A percentile compares a stretch with the other conserved stretches of the same genome.
Conservation (phyloP, 768 basidiomycete species). For the Chalciporus pseudorubinellus region DNA sequence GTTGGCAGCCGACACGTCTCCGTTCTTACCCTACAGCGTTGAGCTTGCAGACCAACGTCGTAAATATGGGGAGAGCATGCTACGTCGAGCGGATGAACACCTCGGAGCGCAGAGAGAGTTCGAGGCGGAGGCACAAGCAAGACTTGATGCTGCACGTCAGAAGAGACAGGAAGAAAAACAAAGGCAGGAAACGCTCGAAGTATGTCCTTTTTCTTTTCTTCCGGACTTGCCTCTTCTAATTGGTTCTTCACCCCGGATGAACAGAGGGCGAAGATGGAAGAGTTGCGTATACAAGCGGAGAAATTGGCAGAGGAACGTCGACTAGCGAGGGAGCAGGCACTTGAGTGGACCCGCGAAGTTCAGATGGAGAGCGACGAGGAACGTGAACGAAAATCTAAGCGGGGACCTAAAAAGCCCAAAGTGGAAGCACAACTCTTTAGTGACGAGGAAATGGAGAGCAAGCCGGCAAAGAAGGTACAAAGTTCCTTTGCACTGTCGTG, state of each 20-base stretch:
- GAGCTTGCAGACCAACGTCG: constrained; percentile 89
- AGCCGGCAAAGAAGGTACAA: constrained; percentile 67
- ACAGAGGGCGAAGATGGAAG: constrained; percentile 61
- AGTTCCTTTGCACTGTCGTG: no score
- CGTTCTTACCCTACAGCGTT: constrained; percentile 73
- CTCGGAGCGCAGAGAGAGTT: constrained; percentile 65
- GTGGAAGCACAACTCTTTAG: constrained; percentile 60
- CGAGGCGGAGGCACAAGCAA: constrained; percentile 69
- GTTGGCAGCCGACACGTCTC: constrained; percentile 69
- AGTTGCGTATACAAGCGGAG: constrained; percentile 67
- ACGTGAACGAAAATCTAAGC: constrained; percentile 61
- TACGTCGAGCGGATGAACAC: constrained; percentile 80
- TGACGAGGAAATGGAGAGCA: constrained; percentile 57
- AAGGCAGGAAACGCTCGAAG: constrained; percentile 63
- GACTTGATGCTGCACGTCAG: constrained; percentile 72
- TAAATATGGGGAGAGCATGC: constrained; percentile 85
- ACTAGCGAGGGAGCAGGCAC: constrained; percentile 72
- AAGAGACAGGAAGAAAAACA: constrained; percentile 79
- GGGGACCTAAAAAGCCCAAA: constrained; percentile 51
- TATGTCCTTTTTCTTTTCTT: constrained; percentile 31
- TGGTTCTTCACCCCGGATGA: background rate
- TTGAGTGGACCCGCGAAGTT: constrained; percentile 71
- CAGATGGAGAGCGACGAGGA: constrained; percentile 77
- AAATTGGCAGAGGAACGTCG: constrained; percentile 79
- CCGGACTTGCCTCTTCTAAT: background rate